Evolutionary conservation across 23 red algal species (phyloP).

Genomic region (Agarophyton chilense): DNA sequence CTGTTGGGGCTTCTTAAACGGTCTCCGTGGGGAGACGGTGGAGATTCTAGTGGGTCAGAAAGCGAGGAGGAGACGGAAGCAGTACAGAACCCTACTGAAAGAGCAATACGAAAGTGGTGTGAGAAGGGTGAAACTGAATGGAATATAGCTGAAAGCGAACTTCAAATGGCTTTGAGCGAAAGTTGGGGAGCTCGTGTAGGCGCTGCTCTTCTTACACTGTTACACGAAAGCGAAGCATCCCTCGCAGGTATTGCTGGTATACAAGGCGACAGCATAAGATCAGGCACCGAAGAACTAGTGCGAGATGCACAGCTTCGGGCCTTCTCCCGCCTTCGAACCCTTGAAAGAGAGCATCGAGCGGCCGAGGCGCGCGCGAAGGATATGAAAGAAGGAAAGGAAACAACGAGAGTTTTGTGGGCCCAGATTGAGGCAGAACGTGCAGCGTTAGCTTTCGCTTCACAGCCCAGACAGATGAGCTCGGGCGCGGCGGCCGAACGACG

Average conservation of each 20-base stretch:
- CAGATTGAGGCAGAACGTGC: conserved; percentile 27
- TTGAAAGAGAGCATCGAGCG: conserved; percentile 5
- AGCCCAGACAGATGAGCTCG: conserved; percentile 1
- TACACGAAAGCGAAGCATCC: conserved; percentile 3
- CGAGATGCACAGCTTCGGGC: conserved; percentile 21
- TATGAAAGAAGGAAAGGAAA: conserved; percentile 1
- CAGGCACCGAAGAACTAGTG: neutral
- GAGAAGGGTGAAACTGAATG: conserved; percentile 13
- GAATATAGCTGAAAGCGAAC: conserved; percentile 17
- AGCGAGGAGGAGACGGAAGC: neutral
- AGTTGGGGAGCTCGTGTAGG: conserved; percentile 11
- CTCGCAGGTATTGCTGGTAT: neutral
- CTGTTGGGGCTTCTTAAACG: conserved; percentile 8
- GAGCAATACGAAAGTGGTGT: conserved; percentile 1
- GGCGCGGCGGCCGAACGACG: conserved; percentile 5
- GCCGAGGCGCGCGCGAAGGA: neutral
- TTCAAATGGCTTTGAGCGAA: conserved; percentile 4
- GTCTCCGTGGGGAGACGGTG: conserved; percentile 16
- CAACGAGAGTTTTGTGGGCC: conserved; percentile 8
- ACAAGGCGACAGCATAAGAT: neutral
- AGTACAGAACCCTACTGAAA: neutral
- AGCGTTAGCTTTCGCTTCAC: neutral
- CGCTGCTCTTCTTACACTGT: neutral
- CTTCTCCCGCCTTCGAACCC: conserved; percentile 8
- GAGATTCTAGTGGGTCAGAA: conserved; percentile 1